A percentile compares a stretch with the other conserved stretches of the same genome.
phyloP scores from a whole-genome alignment of 2,329 filamentous ascomycete species.

The Esteya vermicola region DNA sequence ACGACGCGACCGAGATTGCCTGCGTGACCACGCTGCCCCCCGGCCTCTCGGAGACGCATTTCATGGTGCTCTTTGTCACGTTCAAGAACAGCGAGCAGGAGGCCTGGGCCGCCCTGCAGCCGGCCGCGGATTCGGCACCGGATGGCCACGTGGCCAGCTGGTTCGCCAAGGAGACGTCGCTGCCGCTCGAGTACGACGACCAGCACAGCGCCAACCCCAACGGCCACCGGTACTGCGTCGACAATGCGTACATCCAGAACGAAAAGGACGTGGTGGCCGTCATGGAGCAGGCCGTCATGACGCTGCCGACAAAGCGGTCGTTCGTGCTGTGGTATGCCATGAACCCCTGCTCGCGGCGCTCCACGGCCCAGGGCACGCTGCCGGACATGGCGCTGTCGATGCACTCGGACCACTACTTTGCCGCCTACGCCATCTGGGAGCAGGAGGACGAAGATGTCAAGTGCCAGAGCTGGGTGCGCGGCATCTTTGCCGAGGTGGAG shows the following conservation, averaged over 20 bases:
- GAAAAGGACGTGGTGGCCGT: conserved; percentile 28
- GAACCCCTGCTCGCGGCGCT: conserved; percentile 28
- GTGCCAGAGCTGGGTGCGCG: conserved; percentile 29
- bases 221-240: conserved; percentile 31
- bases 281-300: conserved; percentile 30
- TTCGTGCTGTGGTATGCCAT: conserved; percentile 36
- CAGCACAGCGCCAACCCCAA: conserved; percentile 32
- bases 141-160: conserved; percentile 13
- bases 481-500: conserved; percentile 24
- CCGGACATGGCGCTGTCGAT: conserved; percentile 36
- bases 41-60: conserved; percentile 16
- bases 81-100: conserved; percentile 23
- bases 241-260: conserved; percentile 36
- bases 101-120: conserved; percentile 20
- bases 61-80: conserved; percentile 24
- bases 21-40: conserved; percentile 18
- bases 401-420: conserved; percentile 42
- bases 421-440: conserved; percentile 36
- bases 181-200: conserved; percentile 24
- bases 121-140: conserved; percentile 23
- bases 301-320: conserved; percentile 27
- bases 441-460: conserved; percentile 26
- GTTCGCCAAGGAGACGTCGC: conserved; percentile 16
- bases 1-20: conserved; percentile 25
- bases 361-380: conserved; percentile 16